Base-by-base conservation (phyloP, 208 protist genomes). In the Endotrypanum monterogeii region DNA sequence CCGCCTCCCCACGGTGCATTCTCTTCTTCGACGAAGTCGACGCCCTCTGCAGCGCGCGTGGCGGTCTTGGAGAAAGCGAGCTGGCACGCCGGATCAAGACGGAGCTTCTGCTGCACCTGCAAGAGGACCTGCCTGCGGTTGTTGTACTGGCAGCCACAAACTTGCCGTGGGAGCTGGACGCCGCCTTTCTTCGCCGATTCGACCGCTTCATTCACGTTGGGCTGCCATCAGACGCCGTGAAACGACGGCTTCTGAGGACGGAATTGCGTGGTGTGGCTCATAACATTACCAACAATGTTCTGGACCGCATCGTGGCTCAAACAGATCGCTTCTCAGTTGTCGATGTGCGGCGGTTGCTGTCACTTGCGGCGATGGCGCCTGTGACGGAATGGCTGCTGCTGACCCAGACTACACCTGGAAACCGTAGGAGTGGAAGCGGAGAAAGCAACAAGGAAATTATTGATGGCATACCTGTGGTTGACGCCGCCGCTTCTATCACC, bases 51-150 rank as follows among this genome's bases (percentile, higher is more conserved):
- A 81, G 90, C 44, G 71, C 67, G 28, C 86, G 97, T 28, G 91
- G 91, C 62, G 84, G 67, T 52, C 60, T 82, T 18, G 84, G 85
- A 11, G 94, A 98, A 82, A 94, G 88, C 39, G 94, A 98, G 63
- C 83, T 89, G 3, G 89, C 98, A 8, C 87, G 99, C 16, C 89
- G 99, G 23, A 90, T 99, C 52, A 99, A 99, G 83, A 99, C 98
- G 32, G 99, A 99, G 87, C 98, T 99, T 46, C 89, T 99, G 0
- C 91, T 99, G 3, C 98, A 99, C 71, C 73, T 98, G 60, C 86
- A 97, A 65, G 85, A 65, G 12, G 52, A 88, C 14, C 55, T 85
- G n/a, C 44, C 77, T 0, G 67, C 79, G 1, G 83, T 98, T 37
- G 83, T 89, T 23, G 80, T 98, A 52, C 50, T 98, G 25, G 96